phyloP scores from a whole-genome alignment of 257 asterid genomes.

The Paraleonurus japonicus region DNA sequence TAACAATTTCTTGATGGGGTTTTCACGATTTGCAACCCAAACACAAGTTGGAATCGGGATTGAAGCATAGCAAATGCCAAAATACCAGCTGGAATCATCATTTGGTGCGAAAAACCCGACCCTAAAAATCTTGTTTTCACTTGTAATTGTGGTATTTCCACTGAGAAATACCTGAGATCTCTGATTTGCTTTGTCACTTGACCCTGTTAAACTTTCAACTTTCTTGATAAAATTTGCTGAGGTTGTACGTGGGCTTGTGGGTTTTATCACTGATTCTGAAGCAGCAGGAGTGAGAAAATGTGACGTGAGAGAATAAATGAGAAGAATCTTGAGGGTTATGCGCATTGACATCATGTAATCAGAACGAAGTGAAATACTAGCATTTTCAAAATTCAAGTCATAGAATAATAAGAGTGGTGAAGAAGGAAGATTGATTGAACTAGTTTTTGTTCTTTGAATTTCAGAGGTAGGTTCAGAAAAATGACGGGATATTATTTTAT shows the following conservation, averaged over 20 bases:
- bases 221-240: slow-evolving; percentile 21
- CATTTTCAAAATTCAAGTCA: slow-evolving; percentile 22
- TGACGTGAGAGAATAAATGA: slow-evolving; percentile 27
- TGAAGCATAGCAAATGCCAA: slow-evolving; percentile 77
- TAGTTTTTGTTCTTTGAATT: neutral
- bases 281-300: slow-evolving; percentile 15
- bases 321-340: slow-evolving; percentile 15
- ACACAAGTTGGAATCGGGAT: slow-evolving; percentile 58
- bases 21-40: slow-evolving; percentile 83
- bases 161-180: slow-evolving; percentile 37
- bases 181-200: neutral
- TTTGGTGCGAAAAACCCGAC: slow-evolving; percentile 59
- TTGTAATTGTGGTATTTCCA: slow-evolving; percentile 48
- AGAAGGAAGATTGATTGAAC: neutral
- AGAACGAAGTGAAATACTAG: slow-evolving; percentile 11
- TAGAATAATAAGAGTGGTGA: neutral
- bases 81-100: slow-evolving; percentile 50
- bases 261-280: slow-evolving; percentile 28
- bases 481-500: slow-evolving; percentile 16
- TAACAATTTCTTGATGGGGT: slow-evolving; percentile 44
- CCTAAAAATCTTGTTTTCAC: slow-evolving; percentile 54
- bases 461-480: slow-evolving; percentile 26
- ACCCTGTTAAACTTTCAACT: neutral
- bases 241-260: slow-evolving; percentile 22
- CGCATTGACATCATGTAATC: slow-evolving; percentile 33